Conservation (phyloP, 2,329 filamentous ascomycete species). For the Boeremia exigua region DNA sequence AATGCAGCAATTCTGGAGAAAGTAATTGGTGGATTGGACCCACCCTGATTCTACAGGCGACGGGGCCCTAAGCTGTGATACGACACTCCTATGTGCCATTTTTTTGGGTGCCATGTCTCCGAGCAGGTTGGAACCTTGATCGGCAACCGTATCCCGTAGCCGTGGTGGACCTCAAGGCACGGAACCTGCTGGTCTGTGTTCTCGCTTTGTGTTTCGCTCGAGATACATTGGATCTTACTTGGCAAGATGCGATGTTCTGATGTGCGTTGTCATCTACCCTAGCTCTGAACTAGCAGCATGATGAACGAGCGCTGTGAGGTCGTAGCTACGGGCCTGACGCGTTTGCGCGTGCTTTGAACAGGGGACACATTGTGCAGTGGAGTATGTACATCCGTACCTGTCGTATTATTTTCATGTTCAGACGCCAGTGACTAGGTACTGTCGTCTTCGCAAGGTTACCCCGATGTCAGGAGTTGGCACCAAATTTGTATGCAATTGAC, state of each 20-base stretch:
- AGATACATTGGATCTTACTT: neutral
- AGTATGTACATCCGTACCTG: neutral
- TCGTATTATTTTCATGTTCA: neutral
- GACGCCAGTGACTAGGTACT: neutral
- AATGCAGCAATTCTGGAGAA: slow-evolving; percentile 17
- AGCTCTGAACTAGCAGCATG: neutral
- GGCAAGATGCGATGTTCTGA: neutral
- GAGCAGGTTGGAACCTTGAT: slow-evolving; percentile 33
- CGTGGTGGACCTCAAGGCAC: slow-evolving; percentile 34
- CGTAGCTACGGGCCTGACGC: neutral
- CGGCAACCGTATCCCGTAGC: slow-evolving; percentile 34
- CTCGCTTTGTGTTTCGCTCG: neutral
- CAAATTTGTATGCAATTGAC: neutral
- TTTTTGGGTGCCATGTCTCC: slow-evolving; percentile 2
- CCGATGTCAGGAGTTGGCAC: neutral
- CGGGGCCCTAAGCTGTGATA: slow-evolving; percentile 24
- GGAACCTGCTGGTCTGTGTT: slow-evolving; percentile 30
- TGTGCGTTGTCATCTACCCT: neutral
- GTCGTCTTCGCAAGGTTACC: neutral
- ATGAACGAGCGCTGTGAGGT: neutral
- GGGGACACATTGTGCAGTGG: neutral
- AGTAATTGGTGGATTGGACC: slow-evolving; percentile 48
- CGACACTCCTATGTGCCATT: slow-evolving; percentile 39
- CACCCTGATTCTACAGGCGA: slow-evolving; percentile 38
- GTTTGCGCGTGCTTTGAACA: neutral